These are phyloP conservation scores for Sphaerulina vaccinii DNA, from an alignment of 2,329 filamentous ascomycete species.

Conservation along the genomic window DNA sequence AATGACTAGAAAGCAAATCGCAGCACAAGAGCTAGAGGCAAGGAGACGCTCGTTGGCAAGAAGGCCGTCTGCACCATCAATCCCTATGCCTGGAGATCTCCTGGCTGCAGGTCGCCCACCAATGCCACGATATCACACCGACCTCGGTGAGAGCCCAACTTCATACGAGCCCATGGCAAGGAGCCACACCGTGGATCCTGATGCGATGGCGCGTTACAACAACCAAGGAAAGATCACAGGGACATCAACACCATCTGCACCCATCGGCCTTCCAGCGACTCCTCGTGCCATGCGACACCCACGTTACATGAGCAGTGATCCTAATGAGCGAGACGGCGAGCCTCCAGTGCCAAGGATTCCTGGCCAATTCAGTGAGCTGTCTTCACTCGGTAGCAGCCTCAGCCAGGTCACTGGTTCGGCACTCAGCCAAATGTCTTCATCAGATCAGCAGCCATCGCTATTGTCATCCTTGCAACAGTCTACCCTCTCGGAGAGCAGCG, in stretches of 20 bases:
- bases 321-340: conserved; percentile 47
- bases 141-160: conserved; percentile 47
- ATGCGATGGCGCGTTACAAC: conserved; percentile 42
- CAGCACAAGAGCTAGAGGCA: conserved; percentile 81
- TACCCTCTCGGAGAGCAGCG: conserved; percentile 31
- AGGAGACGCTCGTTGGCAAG: conserved; percentile 79
- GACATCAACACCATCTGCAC: conserved; percentile 52
- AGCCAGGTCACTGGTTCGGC: conserved; percentile 32
- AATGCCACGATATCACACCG: conserved; percentile 39
- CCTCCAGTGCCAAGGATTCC: conserved; percentile 59
- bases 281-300: conserved; percentile 85
- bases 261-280: conserved; percentile 82
- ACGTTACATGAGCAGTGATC: conserved; percentile 63
- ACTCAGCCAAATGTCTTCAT: conserved; percentile 30
- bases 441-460: conserved; percentile 17
- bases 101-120: conserved; percentile 40
- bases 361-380: conserved; percentile 42
- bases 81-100: conserved; percentile 68
- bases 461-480: conserved; percentile 41
- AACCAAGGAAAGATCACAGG: conserved; percentile 33
- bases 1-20: conserved; percentile 43
- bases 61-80: conserved; percentile 74
- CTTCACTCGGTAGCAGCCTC: conserved; percentile 27
- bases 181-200: conserved; percentile 66
- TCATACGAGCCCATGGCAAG: conserved; percentile 47